Evolutionary conservation across 805 yeast species (phyloP).

Genomic region (Suhomyces sp.): DNA sequence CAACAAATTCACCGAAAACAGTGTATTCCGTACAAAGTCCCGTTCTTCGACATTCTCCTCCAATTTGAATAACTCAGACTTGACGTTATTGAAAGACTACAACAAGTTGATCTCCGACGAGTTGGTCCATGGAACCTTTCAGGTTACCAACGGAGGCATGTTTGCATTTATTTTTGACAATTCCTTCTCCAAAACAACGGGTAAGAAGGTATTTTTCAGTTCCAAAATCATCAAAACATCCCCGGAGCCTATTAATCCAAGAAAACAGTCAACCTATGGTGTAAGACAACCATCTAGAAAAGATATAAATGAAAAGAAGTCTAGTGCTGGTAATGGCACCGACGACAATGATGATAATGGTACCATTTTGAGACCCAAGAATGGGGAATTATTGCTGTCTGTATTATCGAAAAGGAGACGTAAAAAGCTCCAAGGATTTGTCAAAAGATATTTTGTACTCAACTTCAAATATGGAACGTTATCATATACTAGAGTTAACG

Average conservation of each 20-base stretch:
- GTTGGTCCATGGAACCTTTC: slow-evolving; percentile 58
- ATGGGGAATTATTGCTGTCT: slow-evolving; percentile 77
- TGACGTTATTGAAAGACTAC: slow-evolving; percentile 58
- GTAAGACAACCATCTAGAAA: neutral
- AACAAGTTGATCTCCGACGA: slow-evolving; percentile 54
- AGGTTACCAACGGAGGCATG: slow-evolving; percentile 63
- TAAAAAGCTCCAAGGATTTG: slow-evolving; percentile 82
- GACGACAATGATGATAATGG: neutral
- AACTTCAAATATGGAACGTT: slow-evolving; percentile 81
- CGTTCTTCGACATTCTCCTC: slow-evolving; percentile 39
- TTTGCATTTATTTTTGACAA: slow-evolving; percentile 91
- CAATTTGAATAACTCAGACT: slow-evolving; percentile 40
- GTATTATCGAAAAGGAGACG: slow-evolving; percentile 74
- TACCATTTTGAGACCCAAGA: slow-evolving; percentile 42
- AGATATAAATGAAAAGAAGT: neutral
- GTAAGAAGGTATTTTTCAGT: slow-evolving; percentile 76
- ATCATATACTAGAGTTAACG: slow-evolving; percentile 75
- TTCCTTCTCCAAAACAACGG: slow-evolving; percentile 80
- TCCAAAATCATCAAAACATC: slow-evolving; percentile 17
- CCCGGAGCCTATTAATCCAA: slow-evolving; percentile 2
- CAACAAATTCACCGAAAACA: slow-evolving; percentile 32
- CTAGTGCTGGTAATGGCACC: neutral
- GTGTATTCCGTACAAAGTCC: slow-evolving; percentile 32
- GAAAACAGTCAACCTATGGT: slow-evolving; percentile 1
- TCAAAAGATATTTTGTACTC: slow-evolving; percentile 78